phyloP scores from a whole-genome alignment of 768 basidiomycete species.

The Phanerochaete carnosa region DNA sequence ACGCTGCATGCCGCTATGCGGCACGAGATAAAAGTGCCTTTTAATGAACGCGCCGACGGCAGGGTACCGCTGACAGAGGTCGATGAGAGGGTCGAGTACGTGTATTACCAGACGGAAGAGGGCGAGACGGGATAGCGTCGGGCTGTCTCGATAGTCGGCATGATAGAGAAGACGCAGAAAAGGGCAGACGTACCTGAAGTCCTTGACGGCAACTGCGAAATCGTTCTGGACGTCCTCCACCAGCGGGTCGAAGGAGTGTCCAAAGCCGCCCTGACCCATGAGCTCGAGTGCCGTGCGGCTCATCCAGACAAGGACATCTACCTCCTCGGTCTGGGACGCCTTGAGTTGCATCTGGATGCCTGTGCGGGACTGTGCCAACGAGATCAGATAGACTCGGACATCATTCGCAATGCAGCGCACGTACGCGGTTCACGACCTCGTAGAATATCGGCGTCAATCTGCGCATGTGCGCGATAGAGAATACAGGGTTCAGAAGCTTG shows the following conservation, averaged over 20 bases:
- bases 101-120: not conserved
- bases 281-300: slow-evolving; percentile 29
- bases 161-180: too few relatives aligned
- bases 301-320: slow-evolving; percentile 28
- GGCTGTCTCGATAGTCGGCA: not conserved
- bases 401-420: not conserved
- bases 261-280: slow-evolving; percentile 46
- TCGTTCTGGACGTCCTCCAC: slow-evolving; percentile 15
- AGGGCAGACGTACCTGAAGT: slow-evolving; percentile 26
- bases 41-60: slow-evolving; percentile 20
- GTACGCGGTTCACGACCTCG: slow-evolving; percentile 13
- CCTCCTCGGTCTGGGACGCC: not conserved
- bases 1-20: slow-evolving; percentile 7
- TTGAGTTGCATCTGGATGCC: slow-evolving; percentile 8
- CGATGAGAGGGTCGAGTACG: not conserved
- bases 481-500: slow-evolving; percentile 30
- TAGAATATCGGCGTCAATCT: slow-evolving; percentile 25
- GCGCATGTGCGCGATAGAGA: slow-evolving; percentile 27
- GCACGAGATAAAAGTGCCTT: slow-evolving; percentile 5
- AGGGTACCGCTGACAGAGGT: not conserved
- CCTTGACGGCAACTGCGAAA: slow-evolving; percentile 25
- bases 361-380: slow-evolving; percentile 13
- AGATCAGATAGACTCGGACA: not conserved
- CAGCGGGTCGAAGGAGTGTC: slow-evolving; percentile 35
- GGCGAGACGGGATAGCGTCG: not conserved